Base-by-base conservation (phyloP, 805 yeast genomes). In the Suhomyces tanzawaensis region DNA sequence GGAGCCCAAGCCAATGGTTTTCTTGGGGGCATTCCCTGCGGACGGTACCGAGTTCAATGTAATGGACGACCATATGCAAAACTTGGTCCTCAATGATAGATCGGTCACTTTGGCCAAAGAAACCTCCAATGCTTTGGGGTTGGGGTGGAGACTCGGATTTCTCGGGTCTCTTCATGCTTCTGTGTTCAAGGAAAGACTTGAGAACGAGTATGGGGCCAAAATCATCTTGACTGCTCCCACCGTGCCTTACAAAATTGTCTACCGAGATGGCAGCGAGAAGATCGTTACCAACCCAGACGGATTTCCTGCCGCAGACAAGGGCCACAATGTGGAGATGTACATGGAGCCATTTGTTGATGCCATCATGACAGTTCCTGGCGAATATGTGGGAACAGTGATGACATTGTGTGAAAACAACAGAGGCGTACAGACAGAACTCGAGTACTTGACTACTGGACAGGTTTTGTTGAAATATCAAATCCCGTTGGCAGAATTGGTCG, bases 1-100 rank as follows among this genome's bases (percentile, higher is more conserved):
- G 61, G 96, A 88, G 52, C 90, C 95, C 1, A 90, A 93, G 60
- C 96, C 98, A 1, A 93, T 93, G 98, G 98, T 91, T 7, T 93
- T 91, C 58, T 95, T 91, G 34, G 98, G 98, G 11, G 99, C 98
- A 0, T 91, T 88, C 51, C 98, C 99, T 0, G 93, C 96, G 0
- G 96, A 91, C 53, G 96, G 96, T 4, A 75, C 83, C 0, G 96
- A 91, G 52, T 91, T 91, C 59, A 85, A 85, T 44, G 82, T 77
- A 19, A 72, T 91, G 69, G 95, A 93, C 54, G 98, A 93, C 51
- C 83, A 89, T 57, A 79, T 91, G 61, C 86, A 83, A 51, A 89
- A 88, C 53, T 69, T 91, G 46, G 95, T 91, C 4, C 68, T 93
- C 41, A 91, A 91, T 57, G 99, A 91, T 56, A 77, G 97, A 51